phyloP scores from a whole-genome alignment of 2,329 filamentous ascomycete species.

The Eutypella sp. region DNA sequence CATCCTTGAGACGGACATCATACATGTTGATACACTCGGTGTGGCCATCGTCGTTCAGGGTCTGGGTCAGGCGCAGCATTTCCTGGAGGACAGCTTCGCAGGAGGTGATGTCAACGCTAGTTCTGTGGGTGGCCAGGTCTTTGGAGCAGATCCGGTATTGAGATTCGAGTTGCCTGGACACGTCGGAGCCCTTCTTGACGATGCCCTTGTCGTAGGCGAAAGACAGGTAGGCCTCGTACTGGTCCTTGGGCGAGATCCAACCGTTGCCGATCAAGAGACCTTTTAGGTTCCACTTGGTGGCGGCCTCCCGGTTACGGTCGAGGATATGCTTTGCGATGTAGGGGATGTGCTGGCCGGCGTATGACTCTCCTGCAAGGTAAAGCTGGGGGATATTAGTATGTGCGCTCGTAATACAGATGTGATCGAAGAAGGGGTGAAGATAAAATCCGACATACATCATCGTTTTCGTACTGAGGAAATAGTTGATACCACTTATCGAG shows the following conservation, averaged over 20 bases:
- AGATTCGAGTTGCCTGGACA: conserved; percentile 60
- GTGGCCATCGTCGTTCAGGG: conserved; percentile 42
- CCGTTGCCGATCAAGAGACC: conserved; percentile 94
- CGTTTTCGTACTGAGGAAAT: conserved; percentile 86
- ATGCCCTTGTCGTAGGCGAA: conserved; percentile 76
- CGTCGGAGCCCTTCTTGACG: conserved; percentile 60
- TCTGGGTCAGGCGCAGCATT: conserved; percentile 63
- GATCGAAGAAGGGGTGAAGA: background rate
- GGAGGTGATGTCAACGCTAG: conserved; percentile 59
- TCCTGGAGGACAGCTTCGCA: conserved; percentile 76
- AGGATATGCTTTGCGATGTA: conserved; percentile 92
- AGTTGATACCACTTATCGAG: conserved; percentile 85
- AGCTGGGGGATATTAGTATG: conserved; percentile 52
- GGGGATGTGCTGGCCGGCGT: conserved; percentile 93
- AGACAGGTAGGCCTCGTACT: conserved; percentile 82
- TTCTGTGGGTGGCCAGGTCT: conserved; percentile 45
- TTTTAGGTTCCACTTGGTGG: conserved; percentile 66
- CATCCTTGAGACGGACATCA: conserved; percentile 80
- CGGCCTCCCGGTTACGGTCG: conserved; percentile 69
- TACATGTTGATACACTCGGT: conserved; percentile 89
- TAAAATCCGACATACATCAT: conserved; percentile 66
- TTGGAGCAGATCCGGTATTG: conserved; percentile 66
- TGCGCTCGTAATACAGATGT: background rate
- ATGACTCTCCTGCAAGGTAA: conserved; percentile 94
- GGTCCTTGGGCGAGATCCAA: conserved; percentile 87